These are phyloP conservation scores for Drosera spatulata DNA, from an alignment of 179 eudicot species.

Conservation along the genomic window DNA sequence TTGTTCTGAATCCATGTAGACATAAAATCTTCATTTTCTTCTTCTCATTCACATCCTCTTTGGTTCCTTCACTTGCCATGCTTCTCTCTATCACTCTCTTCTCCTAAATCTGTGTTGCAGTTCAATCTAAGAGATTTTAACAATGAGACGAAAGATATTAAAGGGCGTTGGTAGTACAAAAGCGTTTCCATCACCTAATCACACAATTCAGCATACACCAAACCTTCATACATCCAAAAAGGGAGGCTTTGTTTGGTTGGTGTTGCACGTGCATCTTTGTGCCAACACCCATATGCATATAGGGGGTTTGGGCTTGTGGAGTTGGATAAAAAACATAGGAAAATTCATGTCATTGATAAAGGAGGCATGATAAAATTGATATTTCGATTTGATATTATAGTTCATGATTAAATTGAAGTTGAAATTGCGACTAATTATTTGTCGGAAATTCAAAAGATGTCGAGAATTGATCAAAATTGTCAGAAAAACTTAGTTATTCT, in stretches of 20 bases:
- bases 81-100: neutral
- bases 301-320: too few species aligned
- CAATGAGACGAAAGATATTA: neutral
- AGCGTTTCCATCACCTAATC: neutral
- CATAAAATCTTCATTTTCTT: slow-evolving; percentile 57
- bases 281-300: neutral
- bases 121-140: neutral
- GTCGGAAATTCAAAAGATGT: too few species aligned
- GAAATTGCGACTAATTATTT: too few species aligned
- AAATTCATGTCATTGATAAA: too few species aligned
- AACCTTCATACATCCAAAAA: neutral
- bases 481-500: too few species aligned
- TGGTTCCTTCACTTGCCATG: neutral
- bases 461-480: too few species aligned
- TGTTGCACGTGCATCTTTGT: neutral
- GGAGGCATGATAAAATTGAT: too few species aligned
- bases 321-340: too few species aligned
- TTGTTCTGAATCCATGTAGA: slow-evolving; percentile 82
- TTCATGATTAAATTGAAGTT: too few species aligned
- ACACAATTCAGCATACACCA: neutral
- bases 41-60: neutral
- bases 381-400: too few species aligned
- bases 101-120: neutral
- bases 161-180: too few species aligned
- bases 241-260: neutral